These are phyloP conservation scores for Diversispora eburnea DNA, from an alignment of 192 early-diverging fungal species.

Conservation along the genomic window DNA sequence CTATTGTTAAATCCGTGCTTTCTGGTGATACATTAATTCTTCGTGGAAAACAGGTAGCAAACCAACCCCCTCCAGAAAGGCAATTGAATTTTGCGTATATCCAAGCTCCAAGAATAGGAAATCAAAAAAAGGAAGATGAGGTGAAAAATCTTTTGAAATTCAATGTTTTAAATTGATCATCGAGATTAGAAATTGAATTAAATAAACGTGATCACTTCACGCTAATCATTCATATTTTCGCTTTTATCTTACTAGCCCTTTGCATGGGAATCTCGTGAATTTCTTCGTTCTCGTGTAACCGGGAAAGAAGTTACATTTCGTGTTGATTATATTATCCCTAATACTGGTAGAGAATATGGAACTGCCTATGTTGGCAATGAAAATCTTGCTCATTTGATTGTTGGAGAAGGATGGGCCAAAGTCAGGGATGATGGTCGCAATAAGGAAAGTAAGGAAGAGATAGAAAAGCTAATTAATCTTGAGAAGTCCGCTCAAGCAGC, in stretches of 20 bases:
- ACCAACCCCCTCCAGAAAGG: conserved; percentile 82
- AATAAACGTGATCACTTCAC: not conserved
- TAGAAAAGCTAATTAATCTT: conserved; percentile 52
- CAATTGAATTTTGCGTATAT: conserved; percentile 80
- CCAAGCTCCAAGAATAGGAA: conserved; percentile 81
- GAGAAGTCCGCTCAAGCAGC: conserved; percentile 71
- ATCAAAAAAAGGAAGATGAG: conserved; percentile 82
- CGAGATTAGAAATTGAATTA: not conserved
- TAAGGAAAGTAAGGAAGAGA: conserved; percentile 37
- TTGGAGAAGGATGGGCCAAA: conserved; percentile 83
- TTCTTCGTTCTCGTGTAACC: conserved; percentile 76
- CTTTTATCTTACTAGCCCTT: conserved; percentile 49
- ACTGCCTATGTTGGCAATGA: conserved; percentile 46
- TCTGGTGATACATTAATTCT: conserved; percentile 92
- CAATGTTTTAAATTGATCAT: not conserved
- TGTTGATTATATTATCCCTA: conserved; percentile 73
- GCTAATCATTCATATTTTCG: not conserved
- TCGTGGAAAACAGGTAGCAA: conserved; percentile 69
- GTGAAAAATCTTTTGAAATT: conserved; percentile 38
- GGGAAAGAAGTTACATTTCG: conserved; percentile 88
- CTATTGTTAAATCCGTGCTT: conserved; percentile 82
- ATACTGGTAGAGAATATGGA: conserved; percentile 66
- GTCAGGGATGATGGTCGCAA: conserved; percentile 61
- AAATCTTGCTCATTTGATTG: conserved; percentile 68
- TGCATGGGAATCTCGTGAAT: conserved; percentile 87